A percentile compares a stretch with the other conserved stretches of the same genome.
These are phyloP conservation scores for Vanrija humicola DNA, from an alignment of 1,284 basidiomycete genomes.

Conservation along the genomic window DNA sequence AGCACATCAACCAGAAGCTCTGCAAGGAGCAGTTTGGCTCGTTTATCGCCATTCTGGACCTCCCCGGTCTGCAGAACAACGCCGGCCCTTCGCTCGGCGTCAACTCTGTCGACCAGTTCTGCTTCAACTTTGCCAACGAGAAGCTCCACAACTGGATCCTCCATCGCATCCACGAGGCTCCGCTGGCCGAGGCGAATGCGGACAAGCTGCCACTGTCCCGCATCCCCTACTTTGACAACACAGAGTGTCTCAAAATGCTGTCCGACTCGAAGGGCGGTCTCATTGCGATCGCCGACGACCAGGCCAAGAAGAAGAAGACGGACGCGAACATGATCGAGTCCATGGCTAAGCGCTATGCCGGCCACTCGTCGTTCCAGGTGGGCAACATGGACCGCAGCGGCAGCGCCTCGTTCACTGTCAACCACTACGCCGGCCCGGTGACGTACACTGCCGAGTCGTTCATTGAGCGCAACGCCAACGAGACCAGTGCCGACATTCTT, in stretches of 20 bases:
- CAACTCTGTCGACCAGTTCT: constrained; percentile 94
- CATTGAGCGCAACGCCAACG: constrained; percentile 82
- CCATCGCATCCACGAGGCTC: constrained; percentile 64
- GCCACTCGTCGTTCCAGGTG: constrained; percentile 83
- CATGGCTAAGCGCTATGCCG: constrained; percentile 89
- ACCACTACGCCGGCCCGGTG: constrained; percentile 85
- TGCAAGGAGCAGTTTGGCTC: constrained; percentile 85
- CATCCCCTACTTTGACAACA: constrained; percentile 79
- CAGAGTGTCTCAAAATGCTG: constrained; percentile 81
- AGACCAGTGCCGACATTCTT: constrained; percentile 88
- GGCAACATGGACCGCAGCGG: constrained; percentile 72
- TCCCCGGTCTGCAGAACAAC: constrained; percentile 89
- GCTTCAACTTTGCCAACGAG: constrained; percentile 93
- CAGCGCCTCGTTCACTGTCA: constrained; percentile 82
- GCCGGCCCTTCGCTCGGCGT: constrained; percentile 60
- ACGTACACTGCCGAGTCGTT: constrained; percentile 88
- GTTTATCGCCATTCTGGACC: constrained; percentile 92
- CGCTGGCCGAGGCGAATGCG: constrained; percentile 72
- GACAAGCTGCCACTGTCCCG: constrained; percentile 71
- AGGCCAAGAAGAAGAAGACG: constrained; percentile 85
- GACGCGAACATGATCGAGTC: constrained; percentile 93
- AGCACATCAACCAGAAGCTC: constrained; percentile 89
- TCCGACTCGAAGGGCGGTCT: constrained; percentile 85
- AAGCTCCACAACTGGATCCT: constrained; percentile 80
- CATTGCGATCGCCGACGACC: constrained; percentile 96